These are phyloP conservation scores for Podospora pseudoanserina DNA, from an alignment of 495 filamentous ascomycete genomes.

Conservation along the genomic window DNA sequence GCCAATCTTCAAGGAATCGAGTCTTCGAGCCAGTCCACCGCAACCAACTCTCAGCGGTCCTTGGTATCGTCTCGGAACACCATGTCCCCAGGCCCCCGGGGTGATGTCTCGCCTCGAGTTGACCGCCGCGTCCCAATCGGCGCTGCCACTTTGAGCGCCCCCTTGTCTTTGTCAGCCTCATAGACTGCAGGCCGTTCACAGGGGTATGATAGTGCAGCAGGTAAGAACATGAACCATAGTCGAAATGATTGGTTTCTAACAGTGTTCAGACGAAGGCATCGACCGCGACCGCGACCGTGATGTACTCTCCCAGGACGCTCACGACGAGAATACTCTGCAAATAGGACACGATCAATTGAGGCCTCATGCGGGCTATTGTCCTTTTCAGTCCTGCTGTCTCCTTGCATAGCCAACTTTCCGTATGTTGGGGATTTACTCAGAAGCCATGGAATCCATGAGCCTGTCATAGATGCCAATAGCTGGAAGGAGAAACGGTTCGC, in stretches of 20 bases:
- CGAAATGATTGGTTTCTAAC: neutral
- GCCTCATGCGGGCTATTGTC: conserved; percentile 31
- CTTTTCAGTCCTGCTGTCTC: conserved; percentile 44
- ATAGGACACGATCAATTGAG: neutral
- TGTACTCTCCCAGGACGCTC: neutral
- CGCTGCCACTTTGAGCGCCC: neutral
- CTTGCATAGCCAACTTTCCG: conserved; percentile 40
- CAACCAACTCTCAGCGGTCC: conserved; percentile 6
- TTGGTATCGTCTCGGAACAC: neutral
- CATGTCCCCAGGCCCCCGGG: too few species aligned
- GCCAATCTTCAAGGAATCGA: conserved; percentile 47
- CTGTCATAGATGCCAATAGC: conserved; percentile 30
- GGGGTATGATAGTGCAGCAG: neutral
- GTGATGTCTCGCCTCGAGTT: neutral
- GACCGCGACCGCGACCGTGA: neutral
- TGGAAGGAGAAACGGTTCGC: conserved; percentile 29
- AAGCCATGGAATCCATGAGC: conserved; percentile 36
- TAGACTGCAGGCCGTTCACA: neutral
- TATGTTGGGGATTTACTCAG: conserved; percentile 44
- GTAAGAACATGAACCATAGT: neutral
- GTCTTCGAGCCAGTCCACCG: conserved; percentile 30
- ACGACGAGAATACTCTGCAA: too few species aligned
- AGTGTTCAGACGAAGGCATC: neutral
- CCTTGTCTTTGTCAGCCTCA: neutral
- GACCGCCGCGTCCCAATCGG: neutral